Evolutionary conservation across 106 monocot species (phyloP), one percentile per base, ranked within the genome.

Genomic region (Acorus calamus): DNA sequence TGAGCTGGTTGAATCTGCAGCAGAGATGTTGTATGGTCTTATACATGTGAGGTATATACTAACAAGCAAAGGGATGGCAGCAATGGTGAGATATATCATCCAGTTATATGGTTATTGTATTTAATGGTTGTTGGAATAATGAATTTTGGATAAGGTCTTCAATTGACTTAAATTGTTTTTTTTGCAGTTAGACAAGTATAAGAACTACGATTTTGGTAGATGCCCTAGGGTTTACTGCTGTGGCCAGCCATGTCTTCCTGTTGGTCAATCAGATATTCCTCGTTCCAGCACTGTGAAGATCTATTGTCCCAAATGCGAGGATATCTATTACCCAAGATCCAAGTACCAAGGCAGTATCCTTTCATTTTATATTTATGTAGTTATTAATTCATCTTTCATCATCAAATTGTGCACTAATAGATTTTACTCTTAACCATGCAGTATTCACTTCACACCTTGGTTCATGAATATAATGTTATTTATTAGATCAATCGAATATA

Each of bases 321-420:
- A 91, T 65, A 67, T 91, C 53, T 86, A 86, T 61, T 86, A 86
- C 43, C 90, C 90, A 51, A 72, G 90, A 71, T 91, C 86, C 69
- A 91, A 86, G 63, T 86, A 91, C 61, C 90, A 86, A 78, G 86
- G 86, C 82, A 91, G 86, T 86, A 91, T 91, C 89, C 89, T 80
- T 80, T 60, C 47, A 11, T 59, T 14, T 63, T 10, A 14, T 51
- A 7, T 51, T 9, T 28, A 28, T 28, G 28, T 28, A 28, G 28
- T 28, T 28, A 28, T 28, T 28, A 28, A 28, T 28, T 28, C 28
- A 28, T 28, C 28, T 28, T 28, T 28, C 28, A 28, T 28, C 28
- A 28, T 28, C 28, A 28, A 28, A 28, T 28, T 28, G 28, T 28
- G 28, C 28, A 28, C 28, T 28, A 28, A 28, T 28, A 28, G 28